Evolutionary conservation across 768 basidiomycete species (phyloP), one percentile per base, ranked within the genome.

Genomic region (Pleurotus tuoliensis): DNA sequence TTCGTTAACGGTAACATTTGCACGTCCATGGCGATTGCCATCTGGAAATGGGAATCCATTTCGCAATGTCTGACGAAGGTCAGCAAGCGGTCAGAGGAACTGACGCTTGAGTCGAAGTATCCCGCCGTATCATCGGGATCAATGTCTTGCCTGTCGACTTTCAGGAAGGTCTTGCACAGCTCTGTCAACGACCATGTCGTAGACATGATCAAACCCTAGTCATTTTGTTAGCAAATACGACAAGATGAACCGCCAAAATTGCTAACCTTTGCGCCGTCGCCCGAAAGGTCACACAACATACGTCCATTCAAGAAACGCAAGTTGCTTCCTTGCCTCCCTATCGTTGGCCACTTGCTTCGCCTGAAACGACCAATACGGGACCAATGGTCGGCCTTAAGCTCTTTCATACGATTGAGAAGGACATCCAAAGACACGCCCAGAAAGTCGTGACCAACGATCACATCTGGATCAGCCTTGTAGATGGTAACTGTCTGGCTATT

Each of bases 141-240:
- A 59, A 97, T 94, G 60, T 98, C 97, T 66, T 97, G 89, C 38
- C 97, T 78, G 52, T 89, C 87, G 58, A 83, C 82, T 59, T 88
- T 87, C 60, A 99, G 82, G 67, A 96, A 90, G 0, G 93, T 90
- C 59, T 79, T 82, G 73, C 92, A 94, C 94, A 99, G 98, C 71
- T 99, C 97, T 7, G 92, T 93, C 53, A 98, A 74, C 2, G 95
- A 96, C 97, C 97, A 99, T 1, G 97, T 98, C 3, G 94, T 98
- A 3, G 97, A 98, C 0, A 87, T 74, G 67, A 99, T 98, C 93
- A 98, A 96, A 18, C 90, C 87, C 94, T 96, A 64, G 16, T 15
- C 2, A 16, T 38, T 44, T 57, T 38, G 24, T 50, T 41, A 43
- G 7, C 8, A 3, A 53, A 18, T 56, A 22, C 40, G 11, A 9